Percentiles rank a stretch among this genome's conserved stretches.
Evolutionary conservation across 108 stramenopile genomes (phyloP).

Genomic region (Chaetoceros muelleri): DNA sequence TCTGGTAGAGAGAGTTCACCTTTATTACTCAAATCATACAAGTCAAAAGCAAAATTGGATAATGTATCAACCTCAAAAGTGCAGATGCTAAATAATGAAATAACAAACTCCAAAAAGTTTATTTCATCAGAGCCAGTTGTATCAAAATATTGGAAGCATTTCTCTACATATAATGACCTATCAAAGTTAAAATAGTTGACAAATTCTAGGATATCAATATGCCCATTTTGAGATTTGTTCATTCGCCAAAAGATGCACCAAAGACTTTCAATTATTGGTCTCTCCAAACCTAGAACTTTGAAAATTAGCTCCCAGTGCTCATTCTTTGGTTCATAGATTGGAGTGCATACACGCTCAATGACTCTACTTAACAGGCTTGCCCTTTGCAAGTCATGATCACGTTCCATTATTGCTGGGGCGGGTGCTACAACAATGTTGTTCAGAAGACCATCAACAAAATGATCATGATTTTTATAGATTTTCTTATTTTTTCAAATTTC

Average conservation of each 20-base stretch:
- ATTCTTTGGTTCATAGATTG: slow-evolving; percentile 32
- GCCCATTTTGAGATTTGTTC: slow-evolving; percentile 17
- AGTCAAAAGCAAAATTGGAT: slow-evolving; percentile 39
- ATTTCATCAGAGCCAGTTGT: slow-evolving; percentile 25
- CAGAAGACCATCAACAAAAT: no score
- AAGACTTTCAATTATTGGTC: slow-evolving; percentile 29
- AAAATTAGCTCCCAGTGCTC: slow-evolving; percentile 30
- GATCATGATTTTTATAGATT: no score
- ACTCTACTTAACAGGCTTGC: neutral
- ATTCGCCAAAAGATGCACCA: slow-evolving; percentile 37
- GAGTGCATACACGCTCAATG: slow-evolving; percentile 18
- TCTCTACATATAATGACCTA: slow-evolving; percentile 29
- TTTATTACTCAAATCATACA: slow-evolving; percentile 28
- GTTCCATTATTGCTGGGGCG: no score
- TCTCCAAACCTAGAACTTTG: slow-evolving; percentile 24
- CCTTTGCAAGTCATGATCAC: no score
- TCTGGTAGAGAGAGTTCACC: slow-evolving; percentile 35
- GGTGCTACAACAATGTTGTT: no score
- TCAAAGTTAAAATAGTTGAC: slow-evolving; percentile 27
- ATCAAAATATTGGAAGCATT: slow-evolving; percentile 34
- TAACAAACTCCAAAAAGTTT: slow-evolving; percentile 38
- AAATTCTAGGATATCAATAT: slow-evolving; percentile 24
- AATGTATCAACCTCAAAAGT: slow-evolving; percentile 26
- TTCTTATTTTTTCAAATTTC: no score
- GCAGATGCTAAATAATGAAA: slow-evolving; percentile 34